Evolutionary conservation across 176 grass and related monocot species (phyloP).

Genomic region (Chrysopogon serrulatus): DNA sequence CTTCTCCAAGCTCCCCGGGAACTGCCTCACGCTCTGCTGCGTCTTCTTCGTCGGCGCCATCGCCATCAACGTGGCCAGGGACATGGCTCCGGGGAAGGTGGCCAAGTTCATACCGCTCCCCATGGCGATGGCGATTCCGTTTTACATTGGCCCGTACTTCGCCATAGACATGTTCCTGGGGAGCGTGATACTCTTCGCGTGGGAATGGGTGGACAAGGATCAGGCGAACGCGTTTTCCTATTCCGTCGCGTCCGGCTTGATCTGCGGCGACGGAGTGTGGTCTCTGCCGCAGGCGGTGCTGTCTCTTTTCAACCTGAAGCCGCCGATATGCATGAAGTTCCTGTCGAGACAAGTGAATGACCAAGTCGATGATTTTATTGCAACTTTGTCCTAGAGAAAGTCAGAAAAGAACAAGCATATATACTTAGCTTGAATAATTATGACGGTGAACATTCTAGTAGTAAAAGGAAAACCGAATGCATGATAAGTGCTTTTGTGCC

Average conservation of each 20-base stretch:
- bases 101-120: conserved; percentile 34
- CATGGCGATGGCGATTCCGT: conserved; percentile 66
- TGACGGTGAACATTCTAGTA: neutral
- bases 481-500: neutral
- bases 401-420: neutral
- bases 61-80: conserved; percentile 28
- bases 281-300: conserved; percentile 42
- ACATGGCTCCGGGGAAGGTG: conserved; percentile 30
- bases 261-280: conserved; percentile 59
- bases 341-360: conserved; percentile 37
- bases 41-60: conserved; percentile 37
- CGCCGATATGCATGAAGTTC: conserved; percentile 73
- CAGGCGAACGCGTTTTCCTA: conserved; percentile 31
- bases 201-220: conserved; percentile 35
- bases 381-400: neutral
- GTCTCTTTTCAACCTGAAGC: conserved; percentile 36
- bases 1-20: conserved; percentile 32
- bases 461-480: neutral
- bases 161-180: conserved; percentile 62
- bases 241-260: conserved; percentile 57
- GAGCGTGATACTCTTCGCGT: conserved; percentile 39
- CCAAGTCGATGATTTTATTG: conserved; percentile 28
- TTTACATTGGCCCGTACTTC: conserved; percentile 53
- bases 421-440: neutral
- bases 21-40: conserved; percentile 45